Evolutionary conservation across 2,329 filamentous ascomycete species (phyloP).

Genomic region (Cytospora piceae): DNA sequence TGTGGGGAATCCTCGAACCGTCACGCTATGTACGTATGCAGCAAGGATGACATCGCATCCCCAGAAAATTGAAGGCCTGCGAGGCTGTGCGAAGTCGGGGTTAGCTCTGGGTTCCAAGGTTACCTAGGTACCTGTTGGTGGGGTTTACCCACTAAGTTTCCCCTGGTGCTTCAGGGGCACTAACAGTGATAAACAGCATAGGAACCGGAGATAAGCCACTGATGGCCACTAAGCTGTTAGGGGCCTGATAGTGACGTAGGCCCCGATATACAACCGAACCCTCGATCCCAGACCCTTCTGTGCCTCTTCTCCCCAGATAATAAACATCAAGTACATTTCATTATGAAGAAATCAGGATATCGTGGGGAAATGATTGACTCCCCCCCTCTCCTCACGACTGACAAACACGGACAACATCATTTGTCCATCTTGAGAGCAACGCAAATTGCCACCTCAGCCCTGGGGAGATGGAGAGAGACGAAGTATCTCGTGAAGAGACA

Average conservation of each 20-base stretch:
- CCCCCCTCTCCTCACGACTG: not conserved
- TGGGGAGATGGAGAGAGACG: not conserved
- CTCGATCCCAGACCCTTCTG: not conserved
- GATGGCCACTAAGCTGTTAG: not conserved
- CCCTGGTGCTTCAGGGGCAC: not conserved
- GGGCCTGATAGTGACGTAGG: not conserved
- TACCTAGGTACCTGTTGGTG: too few relatives aligned
- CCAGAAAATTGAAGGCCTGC: conserved; percentile 5
- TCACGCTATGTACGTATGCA: not conserved
- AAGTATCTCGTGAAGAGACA: too few relatives aligned
- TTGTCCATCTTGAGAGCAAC: not conserved
- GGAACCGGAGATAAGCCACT: not conserved
- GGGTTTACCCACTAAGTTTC: not conserved
- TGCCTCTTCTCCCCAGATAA: not conserved
- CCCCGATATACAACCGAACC: not conserved
- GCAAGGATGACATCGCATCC: conserved; percentile 18
- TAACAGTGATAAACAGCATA: not conserved
- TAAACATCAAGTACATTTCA: not conserved
- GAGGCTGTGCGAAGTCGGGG: not conserved
- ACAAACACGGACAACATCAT: not conserved
- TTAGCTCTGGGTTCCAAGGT: too few relatives aligned
- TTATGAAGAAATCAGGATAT: not conserved
- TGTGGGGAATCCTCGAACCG: not conserved
- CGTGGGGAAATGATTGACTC: not conserved
- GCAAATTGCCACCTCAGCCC: not conserved